A percentile compares a stretch with the other conserved stretches of the same genome.
Conservation (phyloP, 768 basidiomycete species). For the Boletus rufocinnamomeus region DNA sequence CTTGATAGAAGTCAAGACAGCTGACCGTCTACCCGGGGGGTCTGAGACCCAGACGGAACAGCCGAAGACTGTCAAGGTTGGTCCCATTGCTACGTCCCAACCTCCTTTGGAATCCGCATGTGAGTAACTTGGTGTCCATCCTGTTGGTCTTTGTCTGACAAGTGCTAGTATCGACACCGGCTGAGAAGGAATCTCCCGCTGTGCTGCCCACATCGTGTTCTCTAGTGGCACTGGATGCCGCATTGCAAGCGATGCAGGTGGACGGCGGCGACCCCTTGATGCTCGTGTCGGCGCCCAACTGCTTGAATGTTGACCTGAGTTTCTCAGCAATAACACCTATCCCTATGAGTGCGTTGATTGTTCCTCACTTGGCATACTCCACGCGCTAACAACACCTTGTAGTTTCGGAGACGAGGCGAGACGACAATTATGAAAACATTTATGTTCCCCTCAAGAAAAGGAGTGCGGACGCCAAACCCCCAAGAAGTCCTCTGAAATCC, state of each 20-base stretch:
- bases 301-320: conserved; percentile 6
- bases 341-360: neutral
- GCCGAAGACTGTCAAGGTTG: neutral
- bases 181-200: neutral
- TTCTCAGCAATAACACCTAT: conserved; percentile 1
- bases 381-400: neutral
- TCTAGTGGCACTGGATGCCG: conserved; percentile 16
- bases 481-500: conserved; percentile 2
- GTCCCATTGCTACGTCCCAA: neutral
- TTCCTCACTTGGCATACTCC: neutral
- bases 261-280: conserved; percentile 8
- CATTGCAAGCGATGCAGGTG: conserved; percentile 7
- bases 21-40: conserved; percentile 12
- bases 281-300: neutral
- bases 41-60: conserved; percentile 18
- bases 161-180: neutral
- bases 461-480: neutral
- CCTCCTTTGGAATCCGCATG: conserved; percentile 1
- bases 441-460: neutral
- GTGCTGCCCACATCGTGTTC: conserved; percentile 16
- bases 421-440: conserved; percentile 1
- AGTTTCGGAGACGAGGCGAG: neutral
- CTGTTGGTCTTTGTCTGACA: conserved; percentile 10
- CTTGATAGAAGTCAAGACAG: conserved; percentile 11
- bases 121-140: conserved; percentile 2